Conservation (phyloP, 2,329 filamentous ascomycete genomes). For the Aureobasidium namibiae region DNA sequence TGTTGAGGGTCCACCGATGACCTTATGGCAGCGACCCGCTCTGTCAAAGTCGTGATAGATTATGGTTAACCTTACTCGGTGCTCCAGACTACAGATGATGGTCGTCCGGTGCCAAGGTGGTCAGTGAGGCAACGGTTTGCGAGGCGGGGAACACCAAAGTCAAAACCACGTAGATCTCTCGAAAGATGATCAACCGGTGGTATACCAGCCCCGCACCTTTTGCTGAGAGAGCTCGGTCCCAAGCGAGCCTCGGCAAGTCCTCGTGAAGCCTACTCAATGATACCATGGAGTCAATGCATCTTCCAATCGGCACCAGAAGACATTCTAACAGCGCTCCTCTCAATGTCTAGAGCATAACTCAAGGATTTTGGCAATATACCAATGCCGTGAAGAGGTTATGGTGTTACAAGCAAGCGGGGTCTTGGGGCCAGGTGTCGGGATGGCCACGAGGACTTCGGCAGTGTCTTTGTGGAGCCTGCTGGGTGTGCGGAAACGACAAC, state of each 20-base stretch:
- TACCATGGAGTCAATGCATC: not conserved
- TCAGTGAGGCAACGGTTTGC: not conserved
- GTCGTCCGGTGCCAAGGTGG: not conserved
- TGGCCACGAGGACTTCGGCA: not conserved
- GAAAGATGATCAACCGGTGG: not conserved
- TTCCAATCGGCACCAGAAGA: too few relatives aligned
- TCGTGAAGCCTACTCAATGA: not conserved
- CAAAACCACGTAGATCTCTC: not conserved
- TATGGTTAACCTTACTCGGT: not conserved
- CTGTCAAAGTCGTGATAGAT: conserved; percentile 1
- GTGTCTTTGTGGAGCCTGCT: not conserved
- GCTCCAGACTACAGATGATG: not conserved
- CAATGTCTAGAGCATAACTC: not conserved
- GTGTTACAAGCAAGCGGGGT: not conserved
- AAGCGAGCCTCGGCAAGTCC: not conserved
- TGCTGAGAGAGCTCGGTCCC: too few relatives aligned
- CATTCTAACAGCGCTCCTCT: not conserved
- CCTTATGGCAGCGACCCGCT: not conserved
- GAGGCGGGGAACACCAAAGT: not conserved
- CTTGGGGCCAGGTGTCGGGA: not conserved
- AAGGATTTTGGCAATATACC: not conserved
- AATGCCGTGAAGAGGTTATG: not conserved
- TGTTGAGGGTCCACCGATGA: not conserved
- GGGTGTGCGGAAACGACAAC: not conserved
- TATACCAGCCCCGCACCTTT: not conserved